phyloP scores from a whole-genome alignment of 805 yeast species.

The Yarrowia keelungensis region DNA sequence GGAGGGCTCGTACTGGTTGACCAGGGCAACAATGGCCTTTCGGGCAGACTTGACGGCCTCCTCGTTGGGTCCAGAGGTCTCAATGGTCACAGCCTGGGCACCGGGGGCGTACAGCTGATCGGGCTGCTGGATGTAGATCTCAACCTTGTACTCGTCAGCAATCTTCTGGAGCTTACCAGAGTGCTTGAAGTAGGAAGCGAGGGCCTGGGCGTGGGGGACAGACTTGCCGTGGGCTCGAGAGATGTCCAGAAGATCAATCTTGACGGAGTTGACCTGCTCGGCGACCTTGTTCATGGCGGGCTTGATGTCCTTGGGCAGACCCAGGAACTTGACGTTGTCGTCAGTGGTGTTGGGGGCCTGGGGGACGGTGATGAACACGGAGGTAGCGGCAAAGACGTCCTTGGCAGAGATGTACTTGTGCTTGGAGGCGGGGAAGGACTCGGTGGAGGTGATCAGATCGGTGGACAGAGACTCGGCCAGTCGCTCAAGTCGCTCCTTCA shows the following conservation, averaged over 20 bases:
- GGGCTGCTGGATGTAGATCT: constrained; percentile 58
- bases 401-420: constrained; percentile 65
- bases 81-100: constrained; percentile 60
- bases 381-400: constrained; percentile 46
- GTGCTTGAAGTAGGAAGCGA: constrained; percentile 66
- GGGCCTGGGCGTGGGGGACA: constrained; percentile 72
- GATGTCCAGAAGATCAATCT: constrained; percentile 76
- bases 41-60: constrained; percentile 67
- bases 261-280: constrained; percentile 62
- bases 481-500: constrained; percentile 60
- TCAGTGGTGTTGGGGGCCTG: constrained; percentile 56
- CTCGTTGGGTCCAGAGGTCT: constrained; percentile 62
- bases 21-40: constrained; percentile 73
- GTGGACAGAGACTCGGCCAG: constrained; percentile 56
- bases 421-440: constrained; percentile 68
- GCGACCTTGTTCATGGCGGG: constrained; percentile 71
- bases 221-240: constrained; percentile 89
- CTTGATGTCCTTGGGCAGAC: constrained; percentile 58
- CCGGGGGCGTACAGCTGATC: constrained; percentile 55
- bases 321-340: constrained; percentile 62
- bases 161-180: constrained; percentile 50
- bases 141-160: constrained; percentile 54
- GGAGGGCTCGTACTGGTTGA: constrained; percentile 75
- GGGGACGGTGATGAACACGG: constrained; percentile 45
- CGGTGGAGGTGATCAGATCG: constrained; percentile 60